Evolutionary conservation across 768 basidiomycete genomes (phyloP), one percentile per base, ranked within the genome.

Genomic region (Botryobasidium botryosum): DNA sequence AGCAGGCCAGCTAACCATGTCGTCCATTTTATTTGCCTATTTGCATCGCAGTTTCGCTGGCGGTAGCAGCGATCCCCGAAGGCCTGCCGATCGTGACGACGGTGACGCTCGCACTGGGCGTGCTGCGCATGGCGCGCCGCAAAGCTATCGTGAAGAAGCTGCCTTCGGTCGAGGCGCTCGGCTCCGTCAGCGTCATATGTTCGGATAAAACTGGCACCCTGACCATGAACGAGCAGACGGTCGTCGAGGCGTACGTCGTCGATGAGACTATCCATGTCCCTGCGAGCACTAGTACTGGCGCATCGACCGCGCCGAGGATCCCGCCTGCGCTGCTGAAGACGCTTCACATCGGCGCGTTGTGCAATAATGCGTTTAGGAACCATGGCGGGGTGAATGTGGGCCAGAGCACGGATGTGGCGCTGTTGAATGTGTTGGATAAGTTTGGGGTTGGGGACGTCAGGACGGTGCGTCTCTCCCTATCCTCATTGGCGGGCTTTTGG

Each of bases 21-120:
- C 40, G 5, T 27, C 51, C 17, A 48, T 18, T 52, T 42, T n/a
- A n/a, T n/a, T n/a, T n/a, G n/a, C n/a, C 45, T 25, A 18, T 48
- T 24, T 44, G 13, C 50, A 39, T 50, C 53, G 32, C 60, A 94
- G 91, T 97, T 3, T 97, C 91, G 1, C 72, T 97, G 49, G 91
- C 91, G 25, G 91, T 97, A n/a, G 91, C 91, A 45, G 91, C 91
- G 35, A 97, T 97, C 50, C 91, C 91, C 0, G 91, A 97, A 64
- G 91, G 91, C 12, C 63, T 97, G 13, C 91, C 91, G 0, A 94
- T 97, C 47, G 91, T 97, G 21, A 96, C 92, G 0, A 97, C 91
- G 0, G 91, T 97, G 20, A 97, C 92, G 3, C 75, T 97, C 31
- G 92, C 92, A 2, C 69, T 97, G 23, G 91, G 91, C 35, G 91